Percentiles rank a stretch among this genome's conserved stretches.
Evolutionary conservation across 768 basidiomycete genomes (phyloP).

Genomic region (Termitomyces eurrhizus): DNA sequence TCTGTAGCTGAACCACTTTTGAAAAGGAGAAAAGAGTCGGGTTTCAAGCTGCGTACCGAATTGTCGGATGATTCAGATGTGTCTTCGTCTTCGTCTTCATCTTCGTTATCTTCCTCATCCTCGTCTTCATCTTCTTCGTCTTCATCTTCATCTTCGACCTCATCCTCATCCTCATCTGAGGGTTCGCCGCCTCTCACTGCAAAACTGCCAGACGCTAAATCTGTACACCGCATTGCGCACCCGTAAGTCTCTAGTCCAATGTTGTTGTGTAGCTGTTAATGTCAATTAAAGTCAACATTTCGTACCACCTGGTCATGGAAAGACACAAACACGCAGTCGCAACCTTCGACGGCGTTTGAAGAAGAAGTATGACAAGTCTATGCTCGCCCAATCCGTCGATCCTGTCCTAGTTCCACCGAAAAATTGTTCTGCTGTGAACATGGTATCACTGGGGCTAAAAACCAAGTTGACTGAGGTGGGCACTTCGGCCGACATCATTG

Average conservation of each 20-base stretch:
- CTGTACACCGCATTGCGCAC: background rate
- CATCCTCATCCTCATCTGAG: constrained; percentile 12
- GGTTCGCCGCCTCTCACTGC: constrained; percentile 12
- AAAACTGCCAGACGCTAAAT: constrained; percentile 6
- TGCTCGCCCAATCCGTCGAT: constrained; percentile 2
- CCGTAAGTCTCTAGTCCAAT: constrained; percentile 11
- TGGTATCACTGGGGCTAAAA: constrained; percentile 35
- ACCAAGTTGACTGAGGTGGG: background rate
- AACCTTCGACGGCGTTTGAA: constrained; percentile 13
- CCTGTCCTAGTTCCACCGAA: constrained; percentile 19
- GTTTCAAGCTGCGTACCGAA: constrained; percentile 12
- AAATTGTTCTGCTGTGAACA: constrained; percentile 38
- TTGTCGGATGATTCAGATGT: constrained; percentile 25
- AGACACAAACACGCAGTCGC: constrained; percentile 12
- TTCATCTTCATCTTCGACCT: constrained; percentile 3
- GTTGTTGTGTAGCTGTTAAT: background rate
- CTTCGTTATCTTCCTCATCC: constrained; percentile 13
- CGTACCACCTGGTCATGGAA: constrained; percentile 18
- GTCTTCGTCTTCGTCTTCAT: constrained; percentile 10
- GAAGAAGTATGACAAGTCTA: constrained; percentile 23
- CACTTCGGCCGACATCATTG: constrained; percentile 4
- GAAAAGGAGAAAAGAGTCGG: constrained; percentile 7
- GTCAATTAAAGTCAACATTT: constrained; percentile 1
- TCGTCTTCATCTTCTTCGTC: constrained; percentile 30
- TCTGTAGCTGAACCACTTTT: background rate